Percentiles rank a stretch among this genome's conserved stretches.
phyloP scores from a whole-genome alignment of 306 rosid genomes.

The Cicer yamashitae region DNA sequence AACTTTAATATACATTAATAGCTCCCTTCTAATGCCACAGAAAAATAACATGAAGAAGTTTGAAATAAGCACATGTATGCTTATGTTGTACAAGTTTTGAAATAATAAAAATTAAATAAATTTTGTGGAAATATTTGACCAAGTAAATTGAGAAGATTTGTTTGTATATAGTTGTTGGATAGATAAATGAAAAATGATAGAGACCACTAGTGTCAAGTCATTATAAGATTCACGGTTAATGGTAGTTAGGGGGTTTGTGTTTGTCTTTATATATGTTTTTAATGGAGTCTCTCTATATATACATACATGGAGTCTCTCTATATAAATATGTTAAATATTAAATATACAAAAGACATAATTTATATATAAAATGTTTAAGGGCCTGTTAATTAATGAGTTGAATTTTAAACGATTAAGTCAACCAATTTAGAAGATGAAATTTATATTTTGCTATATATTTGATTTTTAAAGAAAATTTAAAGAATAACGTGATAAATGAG shows the following conservation, averaged over 20 bases:
- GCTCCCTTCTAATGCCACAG: constrained; percentile 8
- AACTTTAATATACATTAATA: background rate
- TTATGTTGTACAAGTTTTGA: background rate
- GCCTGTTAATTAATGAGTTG: too few species aligned
- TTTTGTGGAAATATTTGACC: background rate
- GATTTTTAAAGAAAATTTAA: too few species aligned
- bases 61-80: background rate
- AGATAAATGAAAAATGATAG: background rate
- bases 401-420: too few species aligned
- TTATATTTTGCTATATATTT: too few species aligned
- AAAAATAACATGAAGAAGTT: background rate
- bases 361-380: too few species aligned
- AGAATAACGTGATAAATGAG: too few species aligned
- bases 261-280: background rate
- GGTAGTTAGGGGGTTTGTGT: background rate
- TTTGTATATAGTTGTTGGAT: background rate
- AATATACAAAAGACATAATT: too few species aligned
- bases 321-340: too few species aligned
- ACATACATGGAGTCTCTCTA: too few species aligned
- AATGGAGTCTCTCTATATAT: too few species aligned
- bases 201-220: background rate
- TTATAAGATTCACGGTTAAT: background rate
- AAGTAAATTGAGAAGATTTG: background rate
- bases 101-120: background rate
- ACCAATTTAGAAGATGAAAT: too few species aligned